Base-by-base conservation (phyloP, 306 rosid species). In the Pueraria montana region DNA sequence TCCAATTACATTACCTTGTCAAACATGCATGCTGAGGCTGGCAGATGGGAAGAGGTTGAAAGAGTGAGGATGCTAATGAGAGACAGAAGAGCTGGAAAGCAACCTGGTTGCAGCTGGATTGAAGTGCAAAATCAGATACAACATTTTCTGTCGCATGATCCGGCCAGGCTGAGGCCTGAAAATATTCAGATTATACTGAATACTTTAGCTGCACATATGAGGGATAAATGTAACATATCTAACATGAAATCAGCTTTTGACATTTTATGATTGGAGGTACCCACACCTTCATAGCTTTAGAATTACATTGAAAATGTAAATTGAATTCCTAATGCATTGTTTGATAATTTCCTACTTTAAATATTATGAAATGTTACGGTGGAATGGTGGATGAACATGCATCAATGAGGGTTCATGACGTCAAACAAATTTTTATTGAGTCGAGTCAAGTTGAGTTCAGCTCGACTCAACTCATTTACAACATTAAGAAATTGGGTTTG, bases 41-140 rank as follows among this genome's bases (percentile, higher is more conserved):
- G 91, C 45, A 87, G 87, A 78, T 93, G 97, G 97, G 85, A 88
- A 67, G 88, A 89, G 85, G 97, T 87, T 84, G 92, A 90, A 80
- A 90, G 88, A 80, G 70, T 91, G 64, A 93, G 97, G 78, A 87
- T 82, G 50, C 78, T 88, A 9, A 90, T 90, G 89, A 81, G 85
- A 46, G 91, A 91, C 49, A 89, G 84, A 69, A 84, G 65, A 77
- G 89, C 84, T 26, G 94, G 74, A 80, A 95, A 93, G 86, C 90
- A 87, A 61, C 92, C 97, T 24, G 94, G 97, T 61, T 90, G 90
- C 78, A 91, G 98, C 73, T 95, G 97, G 97, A 88, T 91, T 75
- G 97, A 93, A 89, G 46, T 84, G 3, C 86, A 87, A 65, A 84
- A 86, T 84, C 91, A 84, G 62, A 80, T 93, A 73, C 84, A 85